Percentiles rank a stretch among this genome's conserved stretches.
Conservation (phyloP, 148 eudicot species). For the Amaranthus palmeri region DNA sequence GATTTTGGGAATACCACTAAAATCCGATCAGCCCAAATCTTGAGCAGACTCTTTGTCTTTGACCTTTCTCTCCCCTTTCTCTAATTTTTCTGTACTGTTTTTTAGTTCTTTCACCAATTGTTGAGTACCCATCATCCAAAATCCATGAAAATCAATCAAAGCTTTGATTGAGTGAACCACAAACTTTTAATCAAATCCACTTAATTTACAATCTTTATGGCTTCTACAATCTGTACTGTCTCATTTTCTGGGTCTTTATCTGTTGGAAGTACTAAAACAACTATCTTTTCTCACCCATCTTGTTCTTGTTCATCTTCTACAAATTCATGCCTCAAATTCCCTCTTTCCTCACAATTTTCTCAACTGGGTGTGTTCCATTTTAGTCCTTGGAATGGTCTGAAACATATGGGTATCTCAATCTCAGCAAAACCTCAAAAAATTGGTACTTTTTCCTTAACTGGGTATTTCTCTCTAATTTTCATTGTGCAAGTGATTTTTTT, state of each 20-base stretch:
- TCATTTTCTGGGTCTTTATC: conserved; percentile 29
- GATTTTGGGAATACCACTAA: too few relatives aligned
- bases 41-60: not conserved
- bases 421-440: conserved; percentile 26
- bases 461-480: conserved; percentile 1
- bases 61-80: not conserved
- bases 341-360: conserved; percentile 29
- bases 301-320: conserved; percentile 23
- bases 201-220: conserved; percentile 18
- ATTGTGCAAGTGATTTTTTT: not conserved
- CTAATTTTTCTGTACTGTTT: not conserved
- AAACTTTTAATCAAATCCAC: not conserved
- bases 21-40: too few relatives aligned
- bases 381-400: conserved; percentile 52
- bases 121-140: conserved; percentile 1
- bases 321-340: conserved; percentile 29
- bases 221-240: conserved; percentile 43
- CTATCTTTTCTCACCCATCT: conserved; percentile 26
- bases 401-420: conserved; percentile 37
- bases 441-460: conserved; percentile 36
- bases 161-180: conserved; percentile 5
- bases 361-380: conserved; percentile 47
- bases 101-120: not conserved
- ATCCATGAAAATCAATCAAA: conserved; percentile 13
- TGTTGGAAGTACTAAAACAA: conserved; percentile 18